Percentiles rank a stretch among this genome's conserved stretches.
Evolutionary conservation across 2,329 filamentous ascomycete genomes (phyloP).

Genomic region (Monosporascus cannonballus): DNA sequence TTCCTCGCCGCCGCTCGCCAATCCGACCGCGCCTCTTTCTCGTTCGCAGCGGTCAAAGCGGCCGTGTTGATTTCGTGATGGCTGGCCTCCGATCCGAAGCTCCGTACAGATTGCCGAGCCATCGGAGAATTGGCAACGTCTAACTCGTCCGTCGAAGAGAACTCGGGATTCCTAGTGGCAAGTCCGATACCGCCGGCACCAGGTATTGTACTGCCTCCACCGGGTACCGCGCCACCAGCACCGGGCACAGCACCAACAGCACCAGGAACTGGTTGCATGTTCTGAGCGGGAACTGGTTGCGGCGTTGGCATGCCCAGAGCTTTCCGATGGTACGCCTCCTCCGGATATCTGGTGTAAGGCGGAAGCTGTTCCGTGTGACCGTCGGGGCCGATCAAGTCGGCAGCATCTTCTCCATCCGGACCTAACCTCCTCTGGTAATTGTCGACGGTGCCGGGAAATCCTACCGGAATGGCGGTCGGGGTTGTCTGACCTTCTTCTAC

Average conservation of each 20-base stretch:
- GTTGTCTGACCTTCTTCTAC: slow-evolving; percentile 35
- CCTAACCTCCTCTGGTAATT: slow-evolving; percentile 68
- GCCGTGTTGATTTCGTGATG: slow-evolving; percentile 50
- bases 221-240: slow-evolving; percentile 13
- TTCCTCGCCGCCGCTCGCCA: slow-evolving; percentile 50
- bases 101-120: slow-evolving; percentile 47
- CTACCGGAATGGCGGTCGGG: slow-evolving; percentile 54
- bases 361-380: slow-evolving; percentile 88
- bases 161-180: slow-evolving; percentile 57
- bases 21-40: slow-evolving; percentile 37
- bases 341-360: slow-evolving; percentile 85
- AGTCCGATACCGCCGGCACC: slow-evolving; percentile 58
- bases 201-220: slow-evolving; percentile 29
- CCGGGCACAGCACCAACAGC: slow-evolving; percentile 16
- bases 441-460: slow-evolving; percentile 63
- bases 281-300: slow-evolving; percentile 5
- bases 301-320: slow-evolving; percentile 26
- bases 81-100: slow-evolving; percentile 44
- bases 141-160: slow-evolving; percentile 51
- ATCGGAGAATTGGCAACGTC: slow-evolving; percentile 33
- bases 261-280: slow-evolving; percentile 9
- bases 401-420: slow-evolving; percentile 78
- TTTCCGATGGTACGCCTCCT: slow-evolving; percentile 59
- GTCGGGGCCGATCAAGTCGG: slow-evolving; percentile 79
- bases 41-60: slow-evolving; percentile 39